Evolutionary conservation across 306 rosid species (phyloP).

Genomic region (Vicia sativa): DNA sequence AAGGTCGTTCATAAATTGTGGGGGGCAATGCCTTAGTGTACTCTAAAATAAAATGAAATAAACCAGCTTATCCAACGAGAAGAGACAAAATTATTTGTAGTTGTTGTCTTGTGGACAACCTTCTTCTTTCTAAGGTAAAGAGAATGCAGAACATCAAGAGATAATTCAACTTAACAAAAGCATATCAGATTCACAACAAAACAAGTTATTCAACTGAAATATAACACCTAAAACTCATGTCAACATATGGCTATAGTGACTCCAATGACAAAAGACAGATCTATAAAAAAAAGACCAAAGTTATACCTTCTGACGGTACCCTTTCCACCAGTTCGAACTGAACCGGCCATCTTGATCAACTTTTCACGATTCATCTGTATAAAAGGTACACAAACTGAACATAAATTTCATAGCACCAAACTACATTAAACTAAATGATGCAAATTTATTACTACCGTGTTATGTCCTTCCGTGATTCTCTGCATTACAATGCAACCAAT

Average conservation of each 20-base stretch:
- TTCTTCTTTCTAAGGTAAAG: conserved; percentile 80
- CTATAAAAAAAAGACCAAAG: neutral
- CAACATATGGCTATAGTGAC: neutral
- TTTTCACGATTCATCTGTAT: conserved; percentile 81
- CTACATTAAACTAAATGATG: neutral
- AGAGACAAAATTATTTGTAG: conserved; percentile 52
- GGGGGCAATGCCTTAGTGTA: neutral
- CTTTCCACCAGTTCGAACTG: conserved; percentile 95
- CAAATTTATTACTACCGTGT: neutral
- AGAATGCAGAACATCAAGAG: conserved; percentile 1
- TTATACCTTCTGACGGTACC: conserved; percentile 88
- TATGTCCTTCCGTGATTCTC: no score
- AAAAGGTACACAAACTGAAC: neutral
- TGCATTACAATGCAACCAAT: conserved; percentile 42
- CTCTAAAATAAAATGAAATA: neutral
- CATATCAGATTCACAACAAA: neutral
- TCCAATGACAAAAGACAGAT: neutral
- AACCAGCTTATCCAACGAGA: neutral
- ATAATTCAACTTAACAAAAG: neutral
- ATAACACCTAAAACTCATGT: neutral
- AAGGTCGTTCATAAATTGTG: no score
- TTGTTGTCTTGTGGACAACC: conserved; percentile 96
- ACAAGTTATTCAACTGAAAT: no score
- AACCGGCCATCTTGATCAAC: conserved; percentile 94
- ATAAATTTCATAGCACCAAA: conserved; percentile 12